Evolutionary conservation across 495 filamentous ascomycete species (phyloP).

Genomic region (Trichocladium antarcticum): DNA sequence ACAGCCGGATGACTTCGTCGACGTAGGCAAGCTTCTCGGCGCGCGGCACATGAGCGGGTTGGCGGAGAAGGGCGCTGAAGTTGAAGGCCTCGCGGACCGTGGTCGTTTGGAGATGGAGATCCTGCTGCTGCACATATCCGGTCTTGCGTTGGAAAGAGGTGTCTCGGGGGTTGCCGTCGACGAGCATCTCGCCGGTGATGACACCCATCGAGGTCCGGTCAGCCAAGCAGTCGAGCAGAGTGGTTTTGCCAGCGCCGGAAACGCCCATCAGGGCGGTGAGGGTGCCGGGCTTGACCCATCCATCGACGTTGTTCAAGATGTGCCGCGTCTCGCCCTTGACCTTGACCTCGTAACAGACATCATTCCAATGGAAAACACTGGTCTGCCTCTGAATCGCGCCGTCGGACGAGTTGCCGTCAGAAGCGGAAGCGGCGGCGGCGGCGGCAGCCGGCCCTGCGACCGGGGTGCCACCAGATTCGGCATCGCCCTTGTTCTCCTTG

Average conservation of each 20-base stretch:
- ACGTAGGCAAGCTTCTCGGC: conserved; percentile 78
- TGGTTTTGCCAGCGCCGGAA: conserved; percentile 64
- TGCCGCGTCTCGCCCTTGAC: conserved; percentile 66
- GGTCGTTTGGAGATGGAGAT: conserved; percentile 75
- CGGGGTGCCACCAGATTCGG: conserved; percentile 43
- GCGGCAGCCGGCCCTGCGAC: conserved; percentile 27
- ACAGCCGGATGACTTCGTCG: conserved; percentile 78
- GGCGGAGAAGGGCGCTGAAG: conserved; percentile 76
- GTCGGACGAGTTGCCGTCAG: conserved; percentile 37
- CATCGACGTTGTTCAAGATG: conserved; percentile 73
- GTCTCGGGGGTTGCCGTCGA: conserved; percentile 66
- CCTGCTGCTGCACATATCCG: conserved; percentile 92
- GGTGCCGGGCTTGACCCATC: conserved; percentile 86
- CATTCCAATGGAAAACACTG: conserved; percentile 75
- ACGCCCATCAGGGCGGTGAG: conserved; percentile 82
- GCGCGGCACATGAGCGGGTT: conserved; percentile 56
- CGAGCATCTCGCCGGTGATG: conserved; percentile 73
- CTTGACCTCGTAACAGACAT: conserved; percentile 82
- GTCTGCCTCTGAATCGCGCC: conserved; percentile 47
- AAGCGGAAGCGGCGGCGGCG: conserved; percentile 35
- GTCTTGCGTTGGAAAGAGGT: conserved; percentile 85
- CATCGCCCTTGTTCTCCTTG: conserved; percentile 44
- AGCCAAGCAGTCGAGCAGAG: conserved; percentile 60
- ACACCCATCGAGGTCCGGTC: conserved; percentile 77
- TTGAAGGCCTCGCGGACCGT: conserved; percentile 78